phyloP scores from a whole-genome alignment of 176 grass and related monocot species.

The Oryza nivara region DNA sequence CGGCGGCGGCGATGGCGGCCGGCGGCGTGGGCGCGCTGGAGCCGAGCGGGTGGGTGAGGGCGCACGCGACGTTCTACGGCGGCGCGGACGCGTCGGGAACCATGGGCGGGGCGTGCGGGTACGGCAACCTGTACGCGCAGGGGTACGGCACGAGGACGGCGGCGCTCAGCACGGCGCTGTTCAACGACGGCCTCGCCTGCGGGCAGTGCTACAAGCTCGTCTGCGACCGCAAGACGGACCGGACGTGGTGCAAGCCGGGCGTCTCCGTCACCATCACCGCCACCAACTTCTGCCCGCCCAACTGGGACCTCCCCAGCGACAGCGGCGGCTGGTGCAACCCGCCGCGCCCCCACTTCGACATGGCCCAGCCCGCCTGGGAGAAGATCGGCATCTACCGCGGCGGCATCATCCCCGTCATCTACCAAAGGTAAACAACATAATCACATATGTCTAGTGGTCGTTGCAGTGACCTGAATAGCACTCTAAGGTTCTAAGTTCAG shows the following conservation, averaged over 20 bases:
- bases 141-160: constrained; percentile 61
- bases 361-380: constrained; percentile 79
- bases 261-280: constrained; percentile 52
- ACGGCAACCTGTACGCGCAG: constrained; percentile 60
- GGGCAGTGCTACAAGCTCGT: constrained; percentile 75
- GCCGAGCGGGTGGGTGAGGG: constrained; percentile 30
- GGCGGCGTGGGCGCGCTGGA: constrained; percentile 1
- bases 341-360: constrained; percentile 57
- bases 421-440: constrained; percentile 36
- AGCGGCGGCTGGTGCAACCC: constrained; percentile 76
- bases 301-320: constrained; percentile 50
- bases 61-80: constrained; percentile 65
- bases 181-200: constrained; percentile 56
- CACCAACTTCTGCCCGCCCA: constrained; percentile 78
- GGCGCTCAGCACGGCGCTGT: constrained; percentile 82
- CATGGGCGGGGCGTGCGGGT: constrained; percentile 71
- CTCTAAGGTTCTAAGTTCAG: too few species aligned
- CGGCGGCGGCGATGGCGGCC: background rate
- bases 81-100: constrained; percentile 65
- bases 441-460: too few species aligned
- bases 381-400: constrained; percentile 58
- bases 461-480: too few species aligned
- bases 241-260: constrained; percentile 50
- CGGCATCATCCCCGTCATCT: constrained; percentile 75
- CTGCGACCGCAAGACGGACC: constrained; percentile 58